Evolutionary conservation across 2,329 filamentous ascomycete genomes (phyloP), one percentile per base, ranked within the genome.

Genomic region (Monosporascus sp.): DNA sequence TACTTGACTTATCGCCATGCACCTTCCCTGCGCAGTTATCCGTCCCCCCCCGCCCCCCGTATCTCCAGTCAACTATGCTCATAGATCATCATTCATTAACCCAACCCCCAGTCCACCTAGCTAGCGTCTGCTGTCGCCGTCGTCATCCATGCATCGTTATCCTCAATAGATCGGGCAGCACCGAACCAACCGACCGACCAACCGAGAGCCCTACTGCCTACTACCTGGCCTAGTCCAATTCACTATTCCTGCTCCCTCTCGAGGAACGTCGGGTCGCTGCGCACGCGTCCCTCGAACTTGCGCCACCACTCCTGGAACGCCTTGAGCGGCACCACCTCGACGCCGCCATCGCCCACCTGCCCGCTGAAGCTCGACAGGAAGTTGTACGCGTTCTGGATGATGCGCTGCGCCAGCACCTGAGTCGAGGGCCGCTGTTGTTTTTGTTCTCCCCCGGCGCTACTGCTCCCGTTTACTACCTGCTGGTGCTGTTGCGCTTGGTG

Each of bases 241-340:
- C 31, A 5, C 31, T 35, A 64, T 44, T 77, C 75, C 58, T 82
- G 81, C 52, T 79, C 82, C 63, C 86, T 83, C 72, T 97, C 92
- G 60, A 99, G 75, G 68, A 99, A 99, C 6, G 83, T 82, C 0
- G 94, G 93, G 73, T 99, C 94, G 58, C 83, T 80, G 63, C 92
- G 87, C 39, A 99, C 81, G 66, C 85, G 87, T 56, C 83, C 82
- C 75, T 99, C 93, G 73, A 99, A 99, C 72, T 97, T 97, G 55
- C 79, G 81, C 94, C 95, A 99, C 94, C 95, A 99, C 54, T 96
- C 90, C 72, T 95, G 88, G 69, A 99, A 99, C 5, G 89, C 90
- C 72, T 89, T 94, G 58, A 99, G 72, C n/a, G 94, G 92, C 24
- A 99, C 89, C 14, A 95, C 88, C 68, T 97, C 93, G 46, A 88